Evolutionary conservation across 768 basidiomycete species (phyloP), one percentile per base, ranked within the genome.

Genomic region (Auricularia heimuer): DNA sequence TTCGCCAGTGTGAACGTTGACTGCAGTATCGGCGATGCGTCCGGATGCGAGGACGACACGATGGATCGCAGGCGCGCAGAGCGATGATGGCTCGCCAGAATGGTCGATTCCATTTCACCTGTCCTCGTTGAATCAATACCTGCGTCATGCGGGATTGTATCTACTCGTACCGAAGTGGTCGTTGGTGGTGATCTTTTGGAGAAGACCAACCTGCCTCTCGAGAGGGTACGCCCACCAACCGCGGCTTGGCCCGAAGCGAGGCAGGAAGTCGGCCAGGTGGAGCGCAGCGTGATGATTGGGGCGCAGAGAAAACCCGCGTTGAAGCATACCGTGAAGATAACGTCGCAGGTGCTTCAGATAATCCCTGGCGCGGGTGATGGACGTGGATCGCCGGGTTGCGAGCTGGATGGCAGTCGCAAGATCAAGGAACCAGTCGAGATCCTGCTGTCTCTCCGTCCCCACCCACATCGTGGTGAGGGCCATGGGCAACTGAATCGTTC

Each of bases 141-240:
- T 16, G 11, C 10, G 47, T 18, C 4, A 8, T 6, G 47, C 47
- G 16, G 14, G 16, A 51, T 21, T 12, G 6, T 6, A 51, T 21
- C 11, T 12, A 12, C 39, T 12, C 47, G 16, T 51, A 51, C 47
- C 47, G 18, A 51, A 51, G 4, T 16, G 47, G 21, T 51, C 21
- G 16, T 51, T 51, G 6, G 47, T 51, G 16, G 10, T 51, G 47
- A 51, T 51, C 18, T 51, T 51, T 16, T 75, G 72, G 33, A 75
- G 37, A 4, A 61, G 54, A 0, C 75, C 71, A 18, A 72, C 76
- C 4, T 71, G 62, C 2, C 70, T 16, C 63, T 77, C 71, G 51
- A 75, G 74, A 2, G 73, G 72, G 62, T 76, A 78, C 56, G 73
- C 71, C 71, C 77, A 75, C 76, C 75, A 77, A 0, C 69, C 69